Conservation (phyloP, 73 alveolate species). For the Tetrahymena borealis region DNA sequence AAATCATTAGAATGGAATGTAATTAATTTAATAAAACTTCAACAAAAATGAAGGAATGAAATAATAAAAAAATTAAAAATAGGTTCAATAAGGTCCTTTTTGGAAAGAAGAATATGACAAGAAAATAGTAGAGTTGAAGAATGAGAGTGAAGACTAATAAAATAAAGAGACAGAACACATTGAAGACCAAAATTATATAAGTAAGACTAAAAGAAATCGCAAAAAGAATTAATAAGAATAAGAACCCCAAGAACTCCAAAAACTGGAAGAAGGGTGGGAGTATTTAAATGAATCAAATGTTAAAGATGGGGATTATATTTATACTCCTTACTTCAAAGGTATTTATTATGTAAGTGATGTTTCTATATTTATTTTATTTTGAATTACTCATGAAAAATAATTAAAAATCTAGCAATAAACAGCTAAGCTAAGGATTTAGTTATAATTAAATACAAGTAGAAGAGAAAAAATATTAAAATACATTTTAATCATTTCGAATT, state of each 20-base stretch:
- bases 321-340: conserved; percentile 49
- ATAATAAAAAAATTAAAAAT: neutral
- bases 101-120: conserved; percentile 32
- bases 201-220: neutral
- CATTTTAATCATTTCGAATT: too few species aligned
- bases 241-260: neutral
- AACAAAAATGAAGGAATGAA: too few species aligned
- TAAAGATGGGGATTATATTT: conserved; percentile 60
- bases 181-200: conserved; percentile 9
- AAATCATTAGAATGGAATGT: conserved; percentile 67
- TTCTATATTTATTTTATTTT: neutral
- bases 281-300: conserved; percentile 21
- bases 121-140: conserved; percentile 3
- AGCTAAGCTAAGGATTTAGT: too few species aligned
- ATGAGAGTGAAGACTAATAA: conserved; percentile 7
- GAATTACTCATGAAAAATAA: too few species aligned
- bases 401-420: too few species aligned
- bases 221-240: neutral
- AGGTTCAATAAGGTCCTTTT: conserved; percentile 51
- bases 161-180: conserved; percentile 5
- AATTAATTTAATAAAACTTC: neutral
- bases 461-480: too few species aligned
- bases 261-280: conserved; percentile 32
- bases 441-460: too few species aligned
- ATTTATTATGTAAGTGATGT: conserved; percentile 31